Evolutionary conservation across 2,329 filamentous ascomycete genomes (phyloP).

Genomic region (Blumeria graminis): DNA sequence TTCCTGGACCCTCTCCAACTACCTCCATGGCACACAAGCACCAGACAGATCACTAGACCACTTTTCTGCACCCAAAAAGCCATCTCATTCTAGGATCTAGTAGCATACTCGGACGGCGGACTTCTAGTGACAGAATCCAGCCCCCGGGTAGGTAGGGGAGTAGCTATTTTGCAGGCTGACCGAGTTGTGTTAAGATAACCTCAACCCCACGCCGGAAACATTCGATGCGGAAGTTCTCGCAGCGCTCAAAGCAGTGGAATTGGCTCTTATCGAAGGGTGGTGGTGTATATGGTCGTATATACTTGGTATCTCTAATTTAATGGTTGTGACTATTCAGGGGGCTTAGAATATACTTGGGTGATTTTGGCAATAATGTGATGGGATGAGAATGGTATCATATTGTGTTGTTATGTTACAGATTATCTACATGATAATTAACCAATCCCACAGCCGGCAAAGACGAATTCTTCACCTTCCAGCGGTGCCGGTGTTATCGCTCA

Average conservation of each 20-base stretch:
- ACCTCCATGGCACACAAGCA: not conserved
- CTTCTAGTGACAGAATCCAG: not conserved
- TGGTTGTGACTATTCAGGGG: not conserved
- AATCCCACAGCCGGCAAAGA: too few species aligned
- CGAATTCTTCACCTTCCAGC: too few species aligned
- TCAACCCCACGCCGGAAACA: not conserved
- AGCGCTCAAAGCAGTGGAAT: not conserved
- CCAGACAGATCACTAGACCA: not conserved
- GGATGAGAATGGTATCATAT: not conserved
- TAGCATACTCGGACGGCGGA: not conserved
- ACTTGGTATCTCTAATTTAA: too few species aligned
- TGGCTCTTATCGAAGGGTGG: not conserved
- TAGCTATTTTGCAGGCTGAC: not conserved
- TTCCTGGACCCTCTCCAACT: not conserved
- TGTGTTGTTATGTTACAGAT: too few species aligned
- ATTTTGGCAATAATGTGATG: not conserved
- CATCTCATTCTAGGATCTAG: not conserved
- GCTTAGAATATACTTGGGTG: not conserved
- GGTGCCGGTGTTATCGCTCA: too few species aligned
- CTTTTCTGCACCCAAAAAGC: not conserved
- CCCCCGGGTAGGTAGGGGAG: not conserved
- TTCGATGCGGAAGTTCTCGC: not conserved
- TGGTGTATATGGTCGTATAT: too few species aligned
- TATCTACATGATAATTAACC: too few species aligned
- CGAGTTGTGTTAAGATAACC: not conserved